These are phyloP conservation scores for Jaapia argillacea DNA, from an alignment of 768 basidiomycete species.

Conservation along the genomic window DNA sequence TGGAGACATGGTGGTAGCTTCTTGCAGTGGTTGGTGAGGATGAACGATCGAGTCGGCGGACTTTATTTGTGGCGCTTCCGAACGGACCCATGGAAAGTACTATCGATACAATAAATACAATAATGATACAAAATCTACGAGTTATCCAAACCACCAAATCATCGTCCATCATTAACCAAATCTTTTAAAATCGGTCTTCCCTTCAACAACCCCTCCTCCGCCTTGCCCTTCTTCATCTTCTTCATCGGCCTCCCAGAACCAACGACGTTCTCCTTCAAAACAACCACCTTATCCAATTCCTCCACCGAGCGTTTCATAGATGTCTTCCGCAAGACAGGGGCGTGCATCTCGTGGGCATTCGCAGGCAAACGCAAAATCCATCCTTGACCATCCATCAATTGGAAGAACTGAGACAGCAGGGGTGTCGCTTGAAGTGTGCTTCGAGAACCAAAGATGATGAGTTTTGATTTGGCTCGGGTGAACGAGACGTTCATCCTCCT, in stretches of 20 bases:
- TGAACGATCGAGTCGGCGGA: no score
- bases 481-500: conserved; percentile 94
- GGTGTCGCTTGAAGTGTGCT: conserved; percentile 56
- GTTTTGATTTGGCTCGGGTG: conserved; percentile 84
- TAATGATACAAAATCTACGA: no score
- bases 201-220: conserved; percentile 34
- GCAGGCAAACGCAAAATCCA: conserved; percentile 64
- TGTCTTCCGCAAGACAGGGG: conserved; percentile 8
- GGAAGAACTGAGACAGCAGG: conserved; percentile 66
- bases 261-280: conserved; percentile 4
- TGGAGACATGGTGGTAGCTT: no score
- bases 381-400: conserved; percentile 53
- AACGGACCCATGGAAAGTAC: no score
- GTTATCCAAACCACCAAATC: no score
- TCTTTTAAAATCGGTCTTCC: conserved; percentile 55
- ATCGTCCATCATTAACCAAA: conserved; percentile 32
- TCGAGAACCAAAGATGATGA: conserved; percentile 85
- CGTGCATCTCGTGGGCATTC: conserved; percentile 46
- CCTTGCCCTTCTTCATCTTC: conserved; percentile 13
- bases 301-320: conserved; percentile 21
- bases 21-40: no score
- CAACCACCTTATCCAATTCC: conserved; percentile 2
- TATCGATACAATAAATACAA: no score
- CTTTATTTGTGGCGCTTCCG: no score
- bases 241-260: conserved; percentile 18